phyloP scores from a whole-genome alignment of 352 stramenopile genomes.

The Phytophthora crassamura region DNA sequence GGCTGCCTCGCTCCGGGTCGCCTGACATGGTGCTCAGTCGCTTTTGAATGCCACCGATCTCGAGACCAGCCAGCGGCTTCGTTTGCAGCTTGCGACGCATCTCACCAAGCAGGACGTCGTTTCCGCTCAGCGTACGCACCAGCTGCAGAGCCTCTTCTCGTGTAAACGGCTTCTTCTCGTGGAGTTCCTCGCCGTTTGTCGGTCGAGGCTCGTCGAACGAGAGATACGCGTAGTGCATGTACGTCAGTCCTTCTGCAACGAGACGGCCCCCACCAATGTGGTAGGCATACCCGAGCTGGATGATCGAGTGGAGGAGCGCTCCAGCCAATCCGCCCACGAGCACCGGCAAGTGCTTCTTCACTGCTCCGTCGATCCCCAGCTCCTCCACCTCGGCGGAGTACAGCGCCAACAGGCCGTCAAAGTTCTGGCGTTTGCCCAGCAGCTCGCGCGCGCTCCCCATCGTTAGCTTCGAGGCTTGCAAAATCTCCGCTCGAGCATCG shows the following conservation, averaged over 20 bases:
- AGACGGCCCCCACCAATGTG: conserved; percentile 40
- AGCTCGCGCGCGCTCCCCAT: conserved; percentile 25
- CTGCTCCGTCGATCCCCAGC: conserved; percentile 33
- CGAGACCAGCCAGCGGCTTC: conserved; percentile 28
- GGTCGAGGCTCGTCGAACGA: conserved; percentile 41
- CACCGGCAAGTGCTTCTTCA: conserved; percentile 45
- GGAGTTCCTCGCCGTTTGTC: conserved; percentile 16
- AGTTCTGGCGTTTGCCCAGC: conserved; percentile 42
- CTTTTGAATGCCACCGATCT: conserved; percentile 35
- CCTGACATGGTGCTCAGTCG: conserved; percentile 38
- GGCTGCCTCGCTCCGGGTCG: conserved; percentile 32
- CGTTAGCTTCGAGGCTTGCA: conserved; percentile 30
- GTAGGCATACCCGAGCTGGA: conserved; percentile 52
- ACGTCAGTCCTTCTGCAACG: conserved; percentile 48
- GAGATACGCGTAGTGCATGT: conserved; percentile 47
- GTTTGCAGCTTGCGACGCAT: conserved; percentile 34
- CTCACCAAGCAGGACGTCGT: conserved; percentile 34
- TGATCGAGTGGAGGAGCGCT: conserved; percentile 47
- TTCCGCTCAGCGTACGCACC: conserved; percentile 18
- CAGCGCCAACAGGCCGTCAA: conserved; percentile 37
- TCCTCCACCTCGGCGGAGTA: conserved; percentile 38
- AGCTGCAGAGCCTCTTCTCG: conserved; percentile 31
- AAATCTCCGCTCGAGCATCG: conserved; percentile 11
- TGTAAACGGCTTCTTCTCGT: conserved; percentile 25
- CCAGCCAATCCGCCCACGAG: conserved; percentile 46